Conservation (phyloP, 2,329 filamentous ascomycete genomes). For the Elsinoe fawcettii region DNA sequence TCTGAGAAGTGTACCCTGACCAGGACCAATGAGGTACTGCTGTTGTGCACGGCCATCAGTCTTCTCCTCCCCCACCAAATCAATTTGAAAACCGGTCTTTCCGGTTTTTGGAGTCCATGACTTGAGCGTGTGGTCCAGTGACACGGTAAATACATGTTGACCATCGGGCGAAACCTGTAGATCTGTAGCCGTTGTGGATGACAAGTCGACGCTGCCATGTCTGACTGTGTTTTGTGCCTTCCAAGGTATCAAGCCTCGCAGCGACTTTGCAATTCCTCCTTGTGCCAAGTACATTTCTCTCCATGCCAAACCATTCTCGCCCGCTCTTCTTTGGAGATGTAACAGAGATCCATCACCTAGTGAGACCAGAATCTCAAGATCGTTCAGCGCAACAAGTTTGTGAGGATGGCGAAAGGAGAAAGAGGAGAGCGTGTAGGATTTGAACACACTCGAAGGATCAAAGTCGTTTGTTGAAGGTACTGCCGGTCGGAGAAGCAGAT, state of each 20-base stretch:
- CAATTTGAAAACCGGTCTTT: conserved; percentile 65
- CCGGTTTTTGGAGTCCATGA: conserved; percentile 85
- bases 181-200: conserved; percentile 60
- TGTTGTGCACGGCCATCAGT: conserved; percentile 53
- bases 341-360: conserved; percentile 72
- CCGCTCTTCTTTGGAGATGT: conserved; percentile 55
- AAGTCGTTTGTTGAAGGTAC: conserved; percentile 58
- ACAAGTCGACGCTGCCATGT: conserved; percentile 57
- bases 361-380: conserved; percentile 68
- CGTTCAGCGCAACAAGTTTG: conserved; percentile 65
- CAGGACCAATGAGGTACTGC: conserved; percentile 70
- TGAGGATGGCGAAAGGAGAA: conserved; percentile 74
- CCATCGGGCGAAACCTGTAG: conserved; percentile 41
- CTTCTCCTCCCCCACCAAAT: conserved; percentile 59
- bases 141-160: conserved; percentile 65
- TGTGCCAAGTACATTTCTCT: conserved; percentile 64
- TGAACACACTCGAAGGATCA: conserved; percentile 68
- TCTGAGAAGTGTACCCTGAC: conserved; percentile 67
- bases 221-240: conserved; percentile 56
- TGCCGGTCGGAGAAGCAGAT: conserved; percentile 61
- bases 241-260: conserved; percentile 60
- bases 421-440: conserved; percentile 62
- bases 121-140: conserved; percentile 78
- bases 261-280: conserved; percentile 59
- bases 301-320: conserved; percentile 50